Conservation (phyloP, 495 filamentous ascomycete species). For the Chaetomium cochliodes region DNA sequence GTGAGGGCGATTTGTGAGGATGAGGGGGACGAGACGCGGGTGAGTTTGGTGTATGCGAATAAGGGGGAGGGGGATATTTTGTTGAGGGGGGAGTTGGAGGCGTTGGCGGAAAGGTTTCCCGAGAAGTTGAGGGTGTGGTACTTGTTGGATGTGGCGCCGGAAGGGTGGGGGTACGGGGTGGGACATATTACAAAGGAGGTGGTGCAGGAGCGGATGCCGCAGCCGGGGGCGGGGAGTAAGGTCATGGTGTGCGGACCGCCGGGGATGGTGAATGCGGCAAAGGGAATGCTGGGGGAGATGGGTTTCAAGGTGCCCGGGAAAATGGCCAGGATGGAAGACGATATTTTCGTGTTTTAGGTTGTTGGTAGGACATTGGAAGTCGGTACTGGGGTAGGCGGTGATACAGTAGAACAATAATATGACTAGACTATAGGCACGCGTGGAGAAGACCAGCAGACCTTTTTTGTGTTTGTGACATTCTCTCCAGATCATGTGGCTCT, state of each 20-base stretch:
- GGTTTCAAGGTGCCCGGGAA: conserved; percentile 58
- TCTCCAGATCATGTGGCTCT: no score
- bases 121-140: conserved; percentile 88
- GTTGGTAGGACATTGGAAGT: neutral
- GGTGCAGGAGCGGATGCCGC: conserved; percentile 83
- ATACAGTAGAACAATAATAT: no score
- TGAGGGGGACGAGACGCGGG: conserved; percentile 90
- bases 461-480: no score
- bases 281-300: conserved; percentile 77
- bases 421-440: no score
- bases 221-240: conserved; percentile 86
- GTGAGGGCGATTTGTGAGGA: conserved; percentile 84
- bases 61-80: conserved; percentile 81
- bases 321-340: neutral
- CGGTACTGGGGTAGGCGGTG: no score
- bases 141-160: conserved; percentile 75
- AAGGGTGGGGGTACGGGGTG: conserved; percentile 70
- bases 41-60: conserved; percentile 89
- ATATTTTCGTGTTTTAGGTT: neutral
- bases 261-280: conserved; percentile 84
- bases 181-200: conserved; percentile 83
- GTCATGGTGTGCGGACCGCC: conserved; percentile 87
- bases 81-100: conserved; percentile 73
- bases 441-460: no score
- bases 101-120: conserved; percentile 85